Percentiles rank a stretch among this genome's conserved stretches.
Conservation (phyloP, 768 basidiomycete species). For the Coprinopsis cinerea region DNA sequence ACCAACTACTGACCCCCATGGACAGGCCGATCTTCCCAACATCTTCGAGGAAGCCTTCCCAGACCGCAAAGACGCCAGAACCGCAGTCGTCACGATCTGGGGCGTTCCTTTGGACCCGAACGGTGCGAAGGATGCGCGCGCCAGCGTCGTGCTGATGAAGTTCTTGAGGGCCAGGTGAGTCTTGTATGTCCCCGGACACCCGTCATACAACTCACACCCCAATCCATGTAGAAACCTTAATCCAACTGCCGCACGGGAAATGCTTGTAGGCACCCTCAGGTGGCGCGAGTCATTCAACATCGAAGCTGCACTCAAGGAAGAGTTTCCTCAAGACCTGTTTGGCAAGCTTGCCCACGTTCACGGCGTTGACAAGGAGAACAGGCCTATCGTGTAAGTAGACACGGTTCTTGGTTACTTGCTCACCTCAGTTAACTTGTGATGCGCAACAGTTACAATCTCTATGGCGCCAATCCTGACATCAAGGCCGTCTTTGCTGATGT, state of each 20-base stretch:
- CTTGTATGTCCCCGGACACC: background rate
- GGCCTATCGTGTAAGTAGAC: slow-evolving; percentile 67
- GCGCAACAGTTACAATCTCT: slow-evolving; percentile 65
- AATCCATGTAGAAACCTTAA: slow-evolving; percentile 41
- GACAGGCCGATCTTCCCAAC: slow-evolving; percentile 40
- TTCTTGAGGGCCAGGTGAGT: slow-evolving; percentile 69
- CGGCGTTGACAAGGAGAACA: slow-evolving; percentile 66
- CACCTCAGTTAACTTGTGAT: no score
- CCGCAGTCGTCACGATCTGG: slow-evolving; percentile 58
- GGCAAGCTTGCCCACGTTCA: slow-evolving; percentile 56
- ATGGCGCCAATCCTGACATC: slow-evolving; percentile 62
- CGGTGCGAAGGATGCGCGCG: slow-evolving; percentile 52
- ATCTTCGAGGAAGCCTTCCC: slow-evolving; percentile 56
- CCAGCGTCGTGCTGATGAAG: slow-evolving; percentile 76
- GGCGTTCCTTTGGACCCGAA: slow-evolving; percentile 62
- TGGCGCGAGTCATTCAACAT: slow-evolving; percentile 69
- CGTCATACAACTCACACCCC: background rate
- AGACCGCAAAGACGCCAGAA: slow-evolving; percentile 46
- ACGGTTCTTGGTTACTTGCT: no score
- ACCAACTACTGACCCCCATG: slow-evolving; percentile 2
- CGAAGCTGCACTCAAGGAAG: slow-evolving; percentile 51
- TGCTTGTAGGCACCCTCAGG: slow-evolving; percentile 61
- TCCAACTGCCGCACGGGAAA: slow-evolving; percentile 48
- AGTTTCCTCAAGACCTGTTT: slow-evolving; percentile 58
- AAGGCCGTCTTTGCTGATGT: slow-evolving; percentile 74